Evolutionary conservation across 2,329 filamentous ascomycete genomes (phyloP), one percentile per base, ranked within the genome.

Genomic region (Pseudopyricularia javanii): DNA sequence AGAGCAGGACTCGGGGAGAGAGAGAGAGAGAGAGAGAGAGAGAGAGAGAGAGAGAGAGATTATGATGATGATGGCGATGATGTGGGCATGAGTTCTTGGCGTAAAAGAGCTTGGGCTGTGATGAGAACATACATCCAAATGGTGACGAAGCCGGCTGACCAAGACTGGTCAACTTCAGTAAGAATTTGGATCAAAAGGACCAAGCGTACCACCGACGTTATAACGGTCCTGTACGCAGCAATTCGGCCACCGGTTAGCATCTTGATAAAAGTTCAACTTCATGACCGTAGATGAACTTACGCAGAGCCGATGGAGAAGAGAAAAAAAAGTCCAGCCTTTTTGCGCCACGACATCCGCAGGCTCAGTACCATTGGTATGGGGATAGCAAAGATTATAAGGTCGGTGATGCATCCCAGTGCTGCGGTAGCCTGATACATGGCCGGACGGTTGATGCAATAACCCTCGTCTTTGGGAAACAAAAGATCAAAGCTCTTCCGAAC

Each of bases 401-500:
- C 57, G 5, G 56, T 57, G 35, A 56, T 43, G 30, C 52, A 52
- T 22, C 56, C 56, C 7, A 58, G 49, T 7, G 51, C 53, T 14
- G 57, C 57, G 5, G 54, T 57, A 9, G 57, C 56, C 32, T 56
- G 48, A 48, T 56, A 57, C 33, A 58, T 35, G 12, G 54, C 53
- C 11, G 52, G 48, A 4, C 49, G 50, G 43, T 58, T 45, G 47
- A 58, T 54, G 52, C 57, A 58, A 3, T 47, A 50, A 35, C 53
- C 54, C 2, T 49, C 28, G 20, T 48, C 45, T 11, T 17, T 5
- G 1, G 30, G 30, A 7, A 50, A 37, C n/a, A 33, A 52, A n/a
- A 57, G 50, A 33, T 58, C 45, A 52, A 52, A 58, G 22, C 49
- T 40, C 17, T 47, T 49, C 33, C 33, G 17, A 26, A 58, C 49